A percentile compares a stretch with the other conserved stretches of the same genome.
These are phyloP conservation scores for Hygrophorus pudorinus DNA, from an alignment of 768 basidiomycete species.

Conservation along the genomic window DNA sequence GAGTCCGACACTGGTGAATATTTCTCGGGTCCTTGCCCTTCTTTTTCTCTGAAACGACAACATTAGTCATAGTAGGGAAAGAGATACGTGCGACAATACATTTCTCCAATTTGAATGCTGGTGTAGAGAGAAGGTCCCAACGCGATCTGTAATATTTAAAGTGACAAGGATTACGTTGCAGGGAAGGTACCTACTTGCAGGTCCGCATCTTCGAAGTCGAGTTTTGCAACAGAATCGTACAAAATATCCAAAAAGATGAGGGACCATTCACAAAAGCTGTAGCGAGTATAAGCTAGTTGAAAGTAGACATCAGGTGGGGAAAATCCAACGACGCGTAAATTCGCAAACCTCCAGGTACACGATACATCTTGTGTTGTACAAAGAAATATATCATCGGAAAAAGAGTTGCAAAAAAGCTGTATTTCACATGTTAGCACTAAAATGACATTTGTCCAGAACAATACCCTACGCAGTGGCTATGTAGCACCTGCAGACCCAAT, in stretches of 20 bases:
- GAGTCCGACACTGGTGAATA: neutral
- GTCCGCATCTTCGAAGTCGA: constrained; percentile 45
- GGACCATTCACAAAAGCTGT: constrained; percentile 83
- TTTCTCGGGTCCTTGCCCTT: neutral
- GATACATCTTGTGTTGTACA: constrained; percentile 74
- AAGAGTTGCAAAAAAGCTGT: constrained; percentile 62
- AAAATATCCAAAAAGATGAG: constrained; percentile 65
- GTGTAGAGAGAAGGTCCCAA: constrained; percentile 11
- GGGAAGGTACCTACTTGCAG: constrained; percentile 33
- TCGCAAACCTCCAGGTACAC: constrained; percentile 62
- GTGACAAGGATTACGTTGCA: neutral
- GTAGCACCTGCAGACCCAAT: constrained; percentile 35
- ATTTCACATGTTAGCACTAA: constrained; percentile 4
- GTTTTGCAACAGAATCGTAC: constrained; percentile 58
- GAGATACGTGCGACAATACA: too few species aligned
- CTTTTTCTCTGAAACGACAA: constrained; percentile 24
- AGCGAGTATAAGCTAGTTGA: constrained; percentile 72
- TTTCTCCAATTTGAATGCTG: neutral
- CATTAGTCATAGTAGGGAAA: constrained; percentile 18
- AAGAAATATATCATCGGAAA: constrained; percentile 77
- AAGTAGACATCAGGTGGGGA: constrained; percentile 3
- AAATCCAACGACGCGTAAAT: neutral
- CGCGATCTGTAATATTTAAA: constrained; percentile 8
- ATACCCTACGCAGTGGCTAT: constrained; percentile 40
- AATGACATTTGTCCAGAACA: neutral